phyloP scores from a whole-genome alignment of 2,329 filamentous ascomycete genomes.

The Ophiostoma sp. region DNA sequence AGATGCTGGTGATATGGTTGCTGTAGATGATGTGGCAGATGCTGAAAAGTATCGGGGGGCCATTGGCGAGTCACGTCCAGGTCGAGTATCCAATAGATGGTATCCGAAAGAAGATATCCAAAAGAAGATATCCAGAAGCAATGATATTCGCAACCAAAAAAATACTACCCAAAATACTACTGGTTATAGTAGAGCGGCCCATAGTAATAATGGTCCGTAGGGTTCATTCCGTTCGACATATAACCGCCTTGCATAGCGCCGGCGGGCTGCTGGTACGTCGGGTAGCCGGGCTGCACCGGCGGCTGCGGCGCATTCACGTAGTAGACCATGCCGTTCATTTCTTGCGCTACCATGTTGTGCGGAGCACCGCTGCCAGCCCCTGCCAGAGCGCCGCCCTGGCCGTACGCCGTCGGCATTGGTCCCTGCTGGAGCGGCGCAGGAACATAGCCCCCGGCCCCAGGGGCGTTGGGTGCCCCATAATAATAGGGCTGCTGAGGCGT shows the following conservation, averaged over 20 bases:
- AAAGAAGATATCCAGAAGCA: not conserved
- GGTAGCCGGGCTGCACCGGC: constrained; percentile 55
- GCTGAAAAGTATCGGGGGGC: not conserved
- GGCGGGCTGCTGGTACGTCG: constrained; percentile 40
- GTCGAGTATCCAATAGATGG: no score
- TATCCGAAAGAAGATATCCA: no score
- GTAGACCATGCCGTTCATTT: constrained; percentile 93
- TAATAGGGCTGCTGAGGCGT: constrained; percentile 42
- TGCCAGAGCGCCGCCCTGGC: constrained; percentile 38
- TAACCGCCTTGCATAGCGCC: constrained; percentile 42
- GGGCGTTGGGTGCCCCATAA: constrained; percentile 31
- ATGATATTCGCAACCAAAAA: not conserved
- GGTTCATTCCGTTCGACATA: constrained; percentile 40
- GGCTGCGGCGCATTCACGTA: constrained; percentile 81
- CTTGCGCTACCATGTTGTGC: constrained; percentile 66
- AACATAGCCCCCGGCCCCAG: constrained; percentile 52
- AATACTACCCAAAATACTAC: not conserved
- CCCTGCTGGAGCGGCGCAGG: constrained; percentile 47
- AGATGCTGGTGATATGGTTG: not conserved
- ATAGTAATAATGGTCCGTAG: constrained; percentile 62
- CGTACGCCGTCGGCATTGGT: constrained; percentile 27
- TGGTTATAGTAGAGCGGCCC: constrained; percentile 26
- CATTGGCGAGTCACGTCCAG: not conserved
- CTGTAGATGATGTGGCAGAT: not conserved
- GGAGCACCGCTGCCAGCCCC: constrained; percentile 29